Conservation (phyloP, 805 yeast genomes). For the Starmerella geochares region DNA sequence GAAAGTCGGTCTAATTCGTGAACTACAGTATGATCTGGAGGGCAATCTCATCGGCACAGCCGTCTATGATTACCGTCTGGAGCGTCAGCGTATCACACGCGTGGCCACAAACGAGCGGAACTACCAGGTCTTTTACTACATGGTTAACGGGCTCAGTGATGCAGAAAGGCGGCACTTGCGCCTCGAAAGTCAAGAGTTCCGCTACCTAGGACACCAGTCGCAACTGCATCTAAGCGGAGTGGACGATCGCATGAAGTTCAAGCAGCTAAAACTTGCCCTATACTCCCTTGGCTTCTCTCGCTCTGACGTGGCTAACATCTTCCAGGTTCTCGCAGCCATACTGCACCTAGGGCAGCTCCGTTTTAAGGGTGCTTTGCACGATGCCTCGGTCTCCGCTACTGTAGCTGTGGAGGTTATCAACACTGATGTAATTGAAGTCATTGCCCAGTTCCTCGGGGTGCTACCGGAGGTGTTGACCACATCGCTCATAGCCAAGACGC, state of each 20-base stretch:
- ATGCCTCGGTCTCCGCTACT: constrained; percentile 31
- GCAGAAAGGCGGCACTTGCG: constrained; percentile 36
- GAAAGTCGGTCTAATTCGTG: constrained; percentile 46
- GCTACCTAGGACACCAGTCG: constrained; percentile 39
- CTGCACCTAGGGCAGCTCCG: constrained; percentile 37
- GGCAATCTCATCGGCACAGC: constrained; percentile 45
- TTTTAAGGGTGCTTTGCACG: constrained; percentile 30
- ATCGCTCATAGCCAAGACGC: constrained; percentile 34
- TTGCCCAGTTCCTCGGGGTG: constrained; percentile 35
- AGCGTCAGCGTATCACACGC: constrained; percentile 44
- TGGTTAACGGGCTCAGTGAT: constrained; percentile 41
- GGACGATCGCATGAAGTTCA: constrained; percentile 42
- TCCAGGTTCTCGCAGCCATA: constrained; percentile 39
- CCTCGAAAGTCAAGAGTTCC: constrained; percentile 32
- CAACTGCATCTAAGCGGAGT: constrained; percentile 36
- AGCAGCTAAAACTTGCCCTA: constrained; percentile 41
- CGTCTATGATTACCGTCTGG: constrained; percentile 46
- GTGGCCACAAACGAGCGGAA: constrained; percentile 46
- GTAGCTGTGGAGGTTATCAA: constrained; percentile 34
- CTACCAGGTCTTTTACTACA: constrained; percentile 50
- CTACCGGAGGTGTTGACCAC: constrained; percentile 32
- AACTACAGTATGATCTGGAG: constrained; percentile 41
- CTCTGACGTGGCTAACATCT: constrained; percentile 41
- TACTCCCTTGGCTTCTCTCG: constrained; percentile 40
- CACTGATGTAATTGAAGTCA: constrained; percentile 30